Evolutionary conservation across 495 filamentous ascomycete genomes (phyloP), one percentile per base, ranked within the genome.

Genomic region (Tuber microsphaerosporum): DNA sequence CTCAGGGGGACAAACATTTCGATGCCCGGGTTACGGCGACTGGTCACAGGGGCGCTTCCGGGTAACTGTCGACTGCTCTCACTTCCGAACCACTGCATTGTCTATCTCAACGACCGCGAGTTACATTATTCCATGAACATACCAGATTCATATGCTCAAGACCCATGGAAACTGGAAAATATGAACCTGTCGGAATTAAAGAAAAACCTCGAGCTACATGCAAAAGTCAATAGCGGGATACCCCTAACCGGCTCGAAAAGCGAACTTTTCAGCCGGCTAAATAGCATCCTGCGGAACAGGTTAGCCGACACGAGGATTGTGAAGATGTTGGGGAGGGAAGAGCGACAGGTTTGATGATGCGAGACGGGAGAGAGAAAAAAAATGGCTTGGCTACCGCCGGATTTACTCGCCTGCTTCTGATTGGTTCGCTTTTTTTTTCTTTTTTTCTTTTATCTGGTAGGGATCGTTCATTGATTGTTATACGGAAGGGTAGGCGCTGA

Each of bases 1-100:
- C 83, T 84, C 48, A 80, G 82, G n/a, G 83, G 82, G 51, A 84
- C 83, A 65, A 75, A 61, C 8, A 71, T 84, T 68, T 81, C 83
- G 37, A 78, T 83, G 69, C 80, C 82, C 69, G 84, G 82, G n/a
- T 72, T 84, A 56, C 80, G 83, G 10, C 77, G 81, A 41, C 74
- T 84, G 39, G 82, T 80, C 68, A 76, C 43, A 31, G 72, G 79
- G 26, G 78, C 74, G 37, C 75, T 84, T 17, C 70, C 78, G 16
- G 56, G 69, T 51, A 68, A 76, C 37, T 84, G 83, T 65, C 80
- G 83, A 26, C 80, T 84, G 65, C 65, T 84, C 31, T 82, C 83
- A 31, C 51, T 84, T 19, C 83, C 83, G 51, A 51, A 71, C 16
- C 76, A 75, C 56, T 82, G 78, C 39, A 77, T 83, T 69, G 46